Base-by-base conservation (phyloP, 768 basidiomycete genomes). In the Rhodosporidiobolus sp. region DNA sequence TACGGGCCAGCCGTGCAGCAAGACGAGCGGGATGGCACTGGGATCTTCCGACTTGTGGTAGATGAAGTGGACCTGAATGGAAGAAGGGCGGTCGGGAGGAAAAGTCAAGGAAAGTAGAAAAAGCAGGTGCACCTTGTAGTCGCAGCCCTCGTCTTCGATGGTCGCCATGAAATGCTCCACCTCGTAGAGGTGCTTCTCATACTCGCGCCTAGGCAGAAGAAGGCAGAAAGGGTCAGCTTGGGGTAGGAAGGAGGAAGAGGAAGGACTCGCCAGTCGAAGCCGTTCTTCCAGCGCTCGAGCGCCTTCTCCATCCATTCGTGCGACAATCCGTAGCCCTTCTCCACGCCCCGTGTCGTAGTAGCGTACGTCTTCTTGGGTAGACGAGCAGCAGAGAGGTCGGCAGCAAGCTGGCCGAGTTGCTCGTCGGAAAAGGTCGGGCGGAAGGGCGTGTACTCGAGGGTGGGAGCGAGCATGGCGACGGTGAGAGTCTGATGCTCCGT, bases 231-330 rank as follows among this genome's bases (percentile, higher is more conserved):
- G 38, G 38, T 43, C 38, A 43, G 38, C 8, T 14, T 43, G 50
- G n/a, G n/a, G 24, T n/a, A n/a, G 50, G 26, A n/a, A 52, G 22
- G 24, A n/a, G n/a, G 46, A 48, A 52, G 14, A 52, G 26, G 50
- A n/a, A 52, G 50, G 50, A 32, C 56, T n/a, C 50, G 50, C 63
- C 64, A 77, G 61, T 66, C 67, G 58, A 70, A 77, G 22, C 65
- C 66, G n/a, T 71, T 49, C 46, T 61, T 63, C 77, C 77, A 77
- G 26, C 50, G 14, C 19, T 28, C 63, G 50, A 74, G 53, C 4
- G 73, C 73, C 28, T 63, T 26, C 26, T 48, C 22, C 57, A 74
- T 52, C 24, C n/a, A 74, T 2, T 57, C 53, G 20, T 63, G 35
- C 1, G 58, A 66, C 45, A 70, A 46, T 11, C 73, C 73, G 30